phyloP scores from a whole-genome alignment of 768 basidiomycete genomes.

The Chalciporus piperatus region DNA sequence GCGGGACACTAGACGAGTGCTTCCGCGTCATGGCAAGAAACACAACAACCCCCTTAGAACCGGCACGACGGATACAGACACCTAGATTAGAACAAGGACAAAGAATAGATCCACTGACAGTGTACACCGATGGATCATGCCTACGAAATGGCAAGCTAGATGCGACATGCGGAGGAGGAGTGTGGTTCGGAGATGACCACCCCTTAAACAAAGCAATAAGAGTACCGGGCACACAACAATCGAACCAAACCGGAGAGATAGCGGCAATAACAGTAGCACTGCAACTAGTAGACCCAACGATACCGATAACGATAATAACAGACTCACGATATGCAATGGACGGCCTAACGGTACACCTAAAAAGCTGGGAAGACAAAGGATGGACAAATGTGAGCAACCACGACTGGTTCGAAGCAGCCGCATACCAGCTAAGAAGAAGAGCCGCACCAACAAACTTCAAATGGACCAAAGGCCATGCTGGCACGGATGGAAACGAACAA shows the following conservation, averaged over 20 bases:
- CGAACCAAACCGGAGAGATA: not conserved
- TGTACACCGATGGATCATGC: too few species aligned
- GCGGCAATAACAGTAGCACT: not conserved
- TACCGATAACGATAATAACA: not conserved
- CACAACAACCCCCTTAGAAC: too few species aligned
- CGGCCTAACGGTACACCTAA: not conserved
- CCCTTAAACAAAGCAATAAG: not conserved
- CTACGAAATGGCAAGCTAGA: too few species aligned
- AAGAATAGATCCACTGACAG: too few species aligned
- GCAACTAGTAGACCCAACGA: not conserved
- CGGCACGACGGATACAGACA: too few species aligned
- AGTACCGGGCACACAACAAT: not conserved
- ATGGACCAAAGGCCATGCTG: not conserved
- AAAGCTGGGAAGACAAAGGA: not conserved
- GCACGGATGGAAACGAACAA: constrained; percentile 19
- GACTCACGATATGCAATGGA: not conserved
- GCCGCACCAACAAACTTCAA: not conserved
- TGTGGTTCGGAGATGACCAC: too few species aligned
- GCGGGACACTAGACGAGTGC: too few species aligned
- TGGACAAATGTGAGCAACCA: not conserved
- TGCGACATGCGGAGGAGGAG: not conserved
- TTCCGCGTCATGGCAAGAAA: too few species aligned
- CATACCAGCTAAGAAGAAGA: not conserved
- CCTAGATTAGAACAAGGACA: too few species aligned
- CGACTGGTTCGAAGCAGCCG: not conserved